Evolutionary conservation across 2,329 filamentous ascomycete species (phyloP).

Genomic region (Paecilomyces variotii): DNA sequence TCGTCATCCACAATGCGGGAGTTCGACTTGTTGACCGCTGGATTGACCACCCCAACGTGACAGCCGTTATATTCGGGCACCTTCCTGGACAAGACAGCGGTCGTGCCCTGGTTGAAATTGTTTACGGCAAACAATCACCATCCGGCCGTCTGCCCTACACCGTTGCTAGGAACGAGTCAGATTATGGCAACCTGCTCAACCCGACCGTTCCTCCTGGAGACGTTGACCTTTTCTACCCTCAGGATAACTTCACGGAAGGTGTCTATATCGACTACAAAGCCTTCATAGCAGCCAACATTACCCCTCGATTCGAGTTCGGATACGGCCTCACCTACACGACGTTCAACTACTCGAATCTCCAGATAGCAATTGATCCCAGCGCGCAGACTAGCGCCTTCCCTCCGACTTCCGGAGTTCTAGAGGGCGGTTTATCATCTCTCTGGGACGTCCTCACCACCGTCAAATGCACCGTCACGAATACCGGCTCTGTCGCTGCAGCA

Average conservation of each 20-base stretch:
- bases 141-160: slow-evolving; percentile 57
- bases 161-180: slow-evolving; percentile 47
- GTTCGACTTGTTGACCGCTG: slow-evolving; percentile 53
- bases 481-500: slow-evolving; percentile 31
- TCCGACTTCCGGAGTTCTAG: slow-evolving; percentile 36
- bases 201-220: slow-evolving; percentile 21
- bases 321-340: slow-evolving; percentile 24
- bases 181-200: slow-evolving; percentile 44
- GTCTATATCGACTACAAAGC: slow-evolving; percentile 48
- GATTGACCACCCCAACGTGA: slow-evolving; percentile 57
- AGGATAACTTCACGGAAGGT: slow-evolving; percentile 42
- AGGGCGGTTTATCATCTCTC: slow-evolving; percentile 45
- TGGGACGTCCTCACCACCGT: slow-evolving; percentile 38
- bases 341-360: slow-evolving; percentile 36
- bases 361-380: slow-evolving; percentile 27
- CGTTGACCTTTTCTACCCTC: slow-evolving; percentile 4
- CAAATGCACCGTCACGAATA: slow-evolving; percentile 36
- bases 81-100: slow-evolving; percentile 59
- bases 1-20: slow-evolving; percentile 58
- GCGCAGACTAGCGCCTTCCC: slow-evolving; percentile 26
- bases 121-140: slow-evolving; percentile 51
- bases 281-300: slow-evolving; percentile 37
- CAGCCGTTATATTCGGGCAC: slow-evolving; percentile 56
- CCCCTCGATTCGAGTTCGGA: slow-evolving; percentile 31
- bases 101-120: slow-evolving; percentile 44